Percentiles rank a stretch among this genome's conserved stretches.
Evolutionary conservation across 805 yeast genomes (phyloP).

Genomic region (Lipomyces oligophaga): DNA sequence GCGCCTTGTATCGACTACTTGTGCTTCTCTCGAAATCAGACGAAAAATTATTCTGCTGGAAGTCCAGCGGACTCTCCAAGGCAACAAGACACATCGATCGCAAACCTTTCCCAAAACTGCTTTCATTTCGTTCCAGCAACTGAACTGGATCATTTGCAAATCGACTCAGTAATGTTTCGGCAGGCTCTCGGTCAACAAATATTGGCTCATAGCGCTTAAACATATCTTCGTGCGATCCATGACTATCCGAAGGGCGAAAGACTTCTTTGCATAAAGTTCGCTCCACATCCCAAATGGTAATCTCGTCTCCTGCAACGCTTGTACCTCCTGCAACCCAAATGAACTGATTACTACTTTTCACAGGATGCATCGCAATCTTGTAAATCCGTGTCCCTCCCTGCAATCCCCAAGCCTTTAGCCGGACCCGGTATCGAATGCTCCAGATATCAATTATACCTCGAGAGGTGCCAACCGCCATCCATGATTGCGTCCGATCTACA

Average conservation of each 20-base stretch:
- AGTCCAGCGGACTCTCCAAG: conserved; percentile 10
- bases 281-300: conserved; percentile 74
- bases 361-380: conserved; percentile 46
- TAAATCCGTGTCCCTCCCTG: conserved; percentile 50
- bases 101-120: conserved; percentile 17
- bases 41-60: conserved; percentile 8
- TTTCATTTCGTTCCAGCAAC: conserved; percentile 21
- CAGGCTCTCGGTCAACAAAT: conserved; percentile 29
- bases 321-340: conserved; percentile 69
- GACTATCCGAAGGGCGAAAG: conserved; percentile 25
- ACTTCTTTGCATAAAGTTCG: conserved; percentile 53
- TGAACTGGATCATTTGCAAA: conserved; percentile 28
- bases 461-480: conserved; percentile 73
- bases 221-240: conserved; percentile 10
- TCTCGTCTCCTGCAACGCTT: conserved; percentile 46
- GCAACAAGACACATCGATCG: conserved; percentile 28
- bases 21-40: conserved; percentile 5
- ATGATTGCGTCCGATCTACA: conserved; percentile 50
- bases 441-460: conserved; percentile 73
- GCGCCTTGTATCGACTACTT: conserved; percentile 3
- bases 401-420: conserved; percentile 61
- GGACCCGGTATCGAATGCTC: conserved; percentile 68
- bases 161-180: conserved; percentile 27
- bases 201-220: conserved; percentile 26
- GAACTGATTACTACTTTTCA: conserved; percentile 42